Evolutionary conservation across 2,329 filamentous ascomycete genomes (phyloP).

Genomic region (Colletotrichum nymphaeae): DNA sequence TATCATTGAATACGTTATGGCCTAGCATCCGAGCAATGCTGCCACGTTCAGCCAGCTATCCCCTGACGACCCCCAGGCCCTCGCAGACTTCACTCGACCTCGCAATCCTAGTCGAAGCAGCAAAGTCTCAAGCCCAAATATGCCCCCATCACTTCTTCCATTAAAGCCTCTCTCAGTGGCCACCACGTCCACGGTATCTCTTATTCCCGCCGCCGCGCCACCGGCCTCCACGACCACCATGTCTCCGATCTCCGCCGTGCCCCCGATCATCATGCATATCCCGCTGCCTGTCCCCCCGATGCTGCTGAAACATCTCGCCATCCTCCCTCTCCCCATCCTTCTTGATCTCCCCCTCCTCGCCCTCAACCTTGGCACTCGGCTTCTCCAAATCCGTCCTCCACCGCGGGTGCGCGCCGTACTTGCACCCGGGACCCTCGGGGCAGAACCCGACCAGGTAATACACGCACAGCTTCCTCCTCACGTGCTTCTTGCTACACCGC

Average conservation of each 20-base stretch:
- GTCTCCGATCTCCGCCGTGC: slow-evolving; percentile 40
- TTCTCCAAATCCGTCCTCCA: slow-evolving; percentile 84
- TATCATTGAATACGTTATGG: slow-evolving; percentile 6
- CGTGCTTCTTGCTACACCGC: slow-evolving; percentile 87
- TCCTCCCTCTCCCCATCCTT: slow-evolving; percentile 65
- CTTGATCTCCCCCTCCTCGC: slow-evolving; percentile 65
- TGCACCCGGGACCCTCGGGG: slow-evolving; percentile 81
- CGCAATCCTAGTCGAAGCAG: not conserved
- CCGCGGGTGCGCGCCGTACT: slow-evolving; percentile 83
- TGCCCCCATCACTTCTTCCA: not conserved
- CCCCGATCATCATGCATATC: slow-evolving; percentile 54
- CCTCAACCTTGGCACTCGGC: slow-evolving; percentile 76
- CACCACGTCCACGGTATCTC: slow-evolving; percentile 46
- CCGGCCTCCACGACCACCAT: slow-evolving; percentile 44
- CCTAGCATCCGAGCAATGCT: not conserved
- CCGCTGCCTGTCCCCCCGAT: slow-evolving; percentile 45
- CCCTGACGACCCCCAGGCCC: no score
- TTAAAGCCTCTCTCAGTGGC: slow-evolving; percentile 13
- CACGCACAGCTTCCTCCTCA: slow-evolving; percentile 81
- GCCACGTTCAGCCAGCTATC: not conserved
- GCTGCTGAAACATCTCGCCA: slow-evolving; percentile 46
- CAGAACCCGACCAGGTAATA: slow-evolving; percentile 97
- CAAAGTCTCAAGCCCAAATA: not conserved
- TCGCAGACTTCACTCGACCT: no score
- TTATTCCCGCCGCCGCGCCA: slow-evolving; percentile 45